Evolutionary conservation across 2,329 filamentous ascomycete species (phyloP), one percentile per base, ranked within the genome.

Genomic region (Pseudophaeomoniella oleicola): DNA sequence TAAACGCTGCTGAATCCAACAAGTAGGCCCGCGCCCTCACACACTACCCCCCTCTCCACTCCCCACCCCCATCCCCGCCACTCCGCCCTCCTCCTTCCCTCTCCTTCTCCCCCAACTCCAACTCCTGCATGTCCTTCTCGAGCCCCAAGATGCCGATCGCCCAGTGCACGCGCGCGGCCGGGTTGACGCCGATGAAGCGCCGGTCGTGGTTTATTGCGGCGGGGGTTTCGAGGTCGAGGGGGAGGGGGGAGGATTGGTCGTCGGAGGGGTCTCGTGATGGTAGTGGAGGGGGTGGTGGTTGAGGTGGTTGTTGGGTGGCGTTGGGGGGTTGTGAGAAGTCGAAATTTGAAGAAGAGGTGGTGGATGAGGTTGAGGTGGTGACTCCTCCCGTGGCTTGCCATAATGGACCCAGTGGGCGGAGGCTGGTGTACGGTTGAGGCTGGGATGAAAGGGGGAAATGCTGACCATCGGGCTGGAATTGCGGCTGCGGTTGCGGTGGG

Each of bases 101-200:
- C n/a, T n/a, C n/a, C n/a, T n/a, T 19, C 10, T 37, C 36, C 16
- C 37, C 65, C 30, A 82, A 50, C 39, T 72, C 71, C 47, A 83
- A 56, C 46, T 62, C 66, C 43, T 75, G 67, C 44, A 90, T 65
- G 54, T 92, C 83, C 39, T 79, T 72, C 49, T 92, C 81, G n/a
- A 84, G 69, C 2, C 75, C 76, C 42, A 93, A 58, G 39, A 94
- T 51, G 1, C 87, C 87, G 53, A 92, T 68, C 1, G 84, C 85
- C 62, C 81, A 86, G 47, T 78, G 75, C 3, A 80, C 66, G 46
- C 75, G 67, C 47, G 81, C 73, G 5, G 66, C 67, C 44, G 70
- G 68, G 33, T 70, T 70, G n/a, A 80, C 60, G 15, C 78, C 69
- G 9, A 87, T 53, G 46, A 68, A 66, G 36, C 64, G 55, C n/a